These are phyloP conservation scores for Podospora didyma DNA, from an alignment of 495 filamentous ascomycete genomes.

Conservation along the genomic window DNA sequence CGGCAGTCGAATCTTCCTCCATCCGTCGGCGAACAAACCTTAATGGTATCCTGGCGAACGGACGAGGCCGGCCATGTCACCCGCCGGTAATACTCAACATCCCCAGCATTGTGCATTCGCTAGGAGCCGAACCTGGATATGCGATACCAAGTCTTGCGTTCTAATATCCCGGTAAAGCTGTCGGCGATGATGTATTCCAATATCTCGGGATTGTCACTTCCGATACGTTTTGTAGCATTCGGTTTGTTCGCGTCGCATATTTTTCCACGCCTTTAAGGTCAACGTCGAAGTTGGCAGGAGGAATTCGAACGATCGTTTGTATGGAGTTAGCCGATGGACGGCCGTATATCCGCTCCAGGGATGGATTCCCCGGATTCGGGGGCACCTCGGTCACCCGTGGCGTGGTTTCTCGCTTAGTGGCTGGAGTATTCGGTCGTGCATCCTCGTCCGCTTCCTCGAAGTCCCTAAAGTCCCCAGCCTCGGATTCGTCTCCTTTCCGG, in stretches of 20 bases:
- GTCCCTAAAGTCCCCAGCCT: slow-evolving; percentile 46
- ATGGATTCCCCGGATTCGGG: neutral
- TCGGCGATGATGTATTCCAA: slow-evolving; percentile 40
- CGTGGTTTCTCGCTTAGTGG: neutral
- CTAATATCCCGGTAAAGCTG: slow-evolving; percentile 46
- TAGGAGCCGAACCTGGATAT: slow-evolving; percentile 54
- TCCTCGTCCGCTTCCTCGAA: slow-evolving; percentile 46
- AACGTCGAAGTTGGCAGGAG: slow-evolving; percentile 31
- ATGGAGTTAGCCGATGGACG: too few relatives aligned
- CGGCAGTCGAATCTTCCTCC: slow-evolving; percentile 53
- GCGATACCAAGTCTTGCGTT: slow-evolving; percentile 61
- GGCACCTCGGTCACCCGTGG: neutral
- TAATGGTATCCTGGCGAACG: slow-evolving; percentile 47
- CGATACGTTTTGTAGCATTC: neutral
- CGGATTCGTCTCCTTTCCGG: slow-evolving; percentile 10
- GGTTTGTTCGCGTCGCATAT: slow-evolving; percentile 32
- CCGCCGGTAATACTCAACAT: slow-evolving; percentile 54
- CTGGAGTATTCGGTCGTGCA: slow-evolving; percentile 5
- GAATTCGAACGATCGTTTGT: slow-evolving; percentile 22
- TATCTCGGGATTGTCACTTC: slow-evolving; percentile 14
- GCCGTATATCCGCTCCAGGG: neutral
- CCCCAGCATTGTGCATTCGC: slow-evolving; percentile 50
- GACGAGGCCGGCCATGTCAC: slow-evolving; percentile 52
- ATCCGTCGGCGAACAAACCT: slow-evolving; percentile 58
- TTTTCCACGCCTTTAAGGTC: slow-evolving; percentile 41